Conservation (phyloP, 305 asterid species). For the Andrographis paniculata region DNA sequence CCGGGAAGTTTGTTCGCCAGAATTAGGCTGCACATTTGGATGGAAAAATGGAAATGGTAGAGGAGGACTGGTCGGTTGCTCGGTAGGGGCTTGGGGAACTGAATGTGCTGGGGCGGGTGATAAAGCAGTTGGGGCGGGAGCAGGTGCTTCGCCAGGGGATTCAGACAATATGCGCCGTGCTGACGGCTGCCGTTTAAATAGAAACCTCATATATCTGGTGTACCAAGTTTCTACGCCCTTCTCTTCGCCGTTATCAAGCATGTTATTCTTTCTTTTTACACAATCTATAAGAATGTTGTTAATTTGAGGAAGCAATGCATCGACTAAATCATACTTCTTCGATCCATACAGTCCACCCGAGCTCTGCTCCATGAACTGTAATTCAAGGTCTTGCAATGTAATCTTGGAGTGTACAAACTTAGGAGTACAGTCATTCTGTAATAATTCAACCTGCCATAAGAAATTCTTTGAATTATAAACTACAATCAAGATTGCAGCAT, state of each 20-base stretch:
- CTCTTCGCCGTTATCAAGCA: slow-evolving; percentile 36
- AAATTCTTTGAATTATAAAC: too few species aligned
- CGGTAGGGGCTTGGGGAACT: slow-evolving; percentile 21
- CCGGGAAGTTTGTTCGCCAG: slow-evolving; percentile 21
- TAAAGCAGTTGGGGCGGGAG: slow-evolving; percentile 36
- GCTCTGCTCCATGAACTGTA: slow-evolving; percentile 14
- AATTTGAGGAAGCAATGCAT: slow-evolving; percentile 34
- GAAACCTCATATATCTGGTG: slow-evolving; percentile 28
- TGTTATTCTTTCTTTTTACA: slow-evolving; percentile 29
- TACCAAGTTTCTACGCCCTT: slow-evolving; percentile 32
- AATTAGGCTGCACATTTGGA: slow-evolving; percentile 24
- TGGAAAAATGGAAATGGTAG: slow-evolving; percentile 41
- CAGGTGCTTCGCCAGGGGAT: slow-evolving; percentile 46
- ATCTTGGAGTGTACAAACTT: slow-evolving; percentile 42
- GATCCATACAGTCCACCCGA: slow-evolving; percentile 19
- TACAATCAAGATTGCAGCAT: too few species aligned
- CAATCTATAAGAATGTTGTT: slow-evolving; percentile 53
- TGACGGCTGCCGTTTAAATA: slow-evolving; percentile 28
- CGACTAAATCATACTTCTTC: slow-evolving; percentile 17
- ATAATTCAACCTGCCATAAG: slow-evolving; percentile 56
- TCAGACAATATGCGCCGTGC: slow-evolving; percentile 46
- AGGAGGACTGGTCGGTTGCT: slow-evolving; percentile 35
- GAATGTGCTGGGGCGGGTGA: slow-evolving; percentile 51
- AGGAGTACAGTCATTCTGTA: slow-evolving; percentile 44
- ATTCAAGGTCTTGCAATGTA: slow-evolving; percentile 35